Conservation (phyloP, 208 protist genomes). For the Wallacemonas sp. region DNA sequence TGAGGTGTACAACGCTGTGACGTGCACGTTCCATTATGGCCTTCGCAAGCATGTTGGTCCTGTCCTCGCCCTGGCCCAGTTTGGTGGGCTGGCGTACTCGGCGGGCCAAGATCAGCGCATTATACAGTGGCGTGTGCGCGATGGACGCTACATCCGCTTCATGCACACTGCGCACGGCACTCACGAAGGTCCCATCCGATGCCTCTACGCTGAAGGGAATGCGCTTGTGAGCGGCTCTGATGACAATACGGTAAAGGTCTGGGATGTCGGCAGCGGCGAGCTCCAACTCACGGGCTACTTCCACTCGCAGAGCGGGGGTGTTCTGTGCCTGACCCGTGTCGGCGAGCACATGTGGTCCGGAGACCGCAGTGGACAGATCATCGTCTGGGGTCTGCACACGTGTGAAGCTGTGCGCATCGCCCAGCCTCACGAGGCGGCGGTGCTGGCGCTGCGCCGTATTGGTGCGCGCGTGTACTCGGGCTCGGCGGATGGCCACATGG, state of each 20-base stretch:
- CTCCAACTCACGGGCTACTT: conserved; percentile 74
- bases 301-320: conserved; percentile 53
- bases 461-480: conserved; percentile 73
- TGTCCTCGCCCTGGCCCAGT: conserved; percentile 72
- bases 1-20: conserved; percentile 62
- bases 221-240: conserved; percentile 71
- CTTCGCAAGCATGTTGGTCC: conserved; percentile 50
- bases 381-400: conserved; percentile 64
- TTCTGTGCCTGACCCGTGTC: conserved; percentile 70
- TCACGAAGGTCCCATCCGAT: conserved; percentile 52
- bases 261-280: conserved; percentile 68
- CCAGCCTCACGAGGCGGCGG: conserved; percentile 41
- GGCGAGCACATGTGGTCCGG: conserved; percentile 82
- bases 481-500: conserved; percentile 69
- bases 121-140: conserved; percentile 61
- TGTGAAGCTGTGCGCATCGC: conserved; percentile 60
- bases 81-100: conserved; percentile 81
- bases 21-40: conserved; percentile 24
- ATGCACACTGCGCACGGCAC: conserved; percentile 31
- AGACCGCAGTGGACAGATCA: conserved; percentile 60
- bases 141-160: conserved; percentile 31
- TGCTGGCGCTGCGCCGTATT: conserved; percentile 53
- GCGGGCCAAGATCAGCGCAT: conserved; percentile 66
- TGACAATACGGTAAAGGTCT: conserved; percentile 83
- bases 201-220: conserved; percentile 81